Evolutionary conservation across 257 asterid species (phyloP).

Genomic region (Rauvolfia tetraphylla): DNA sequence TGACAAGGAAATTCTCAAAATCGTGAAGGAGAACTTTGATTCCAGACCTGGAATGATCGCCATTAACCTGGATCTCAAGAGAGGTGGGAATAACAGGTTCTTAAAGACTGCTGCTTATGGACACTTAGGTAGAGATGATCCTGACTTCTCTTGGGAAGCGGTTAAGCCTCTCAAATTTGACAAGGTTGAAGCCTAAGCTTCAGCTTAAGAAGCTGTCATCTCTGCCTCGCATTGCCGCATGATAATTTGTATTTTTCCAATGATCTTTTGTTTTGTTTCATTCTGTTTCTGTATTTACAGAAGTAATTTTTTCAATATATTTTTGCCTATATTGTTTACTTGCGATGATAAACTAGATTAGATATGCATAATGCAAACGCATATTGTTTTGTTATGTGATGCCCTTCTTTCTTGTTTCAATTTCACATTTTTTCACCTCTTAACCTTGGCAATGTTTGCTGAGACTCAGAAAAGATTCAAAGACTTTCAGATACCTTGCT

Average conservation of each 20-base stretch:
- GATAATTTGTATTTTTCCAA: neutral
- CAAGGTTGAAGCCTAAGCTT: conserved; percentile 26
- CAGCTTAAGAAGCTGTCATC: neutral
- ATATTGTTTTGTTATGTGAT: neutral
- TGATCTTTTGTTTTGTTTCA: neutral
- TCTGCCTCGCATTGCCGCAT: neutral
- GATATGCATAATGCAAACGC: neutral
- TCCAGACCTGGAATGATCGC: conserved; percentile 63
- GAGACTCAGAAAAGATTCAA: too few species aligned
- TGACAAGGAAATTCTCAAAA: conserved; percentile 45
- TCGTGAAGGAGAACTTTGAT: conserved; percentile 56
- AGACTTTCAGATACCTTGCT: too few species aligned
- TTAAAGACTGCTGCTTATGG: conserved; percentile 66
- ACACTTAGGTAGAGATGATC: conserved; percentile 53
- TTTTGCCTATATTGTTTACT: neutral
- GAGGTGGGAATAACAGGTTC: conserved; percentile 50
- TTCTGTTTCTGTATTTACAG: neutral
- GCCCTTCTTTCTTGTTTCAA: neutral
- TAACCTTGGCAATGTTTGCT: too few species aligned
- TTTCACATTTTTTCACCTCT: too few species aligned
- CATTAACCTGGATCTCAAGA: conserved; percentile 53
- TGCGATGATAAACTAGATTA: neutral
- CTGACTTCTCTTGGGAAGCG: conserved; percentile 61
- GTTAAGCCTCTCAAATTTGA: conserved; percentile 59
- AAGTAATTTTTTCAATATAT: neutral